Base-by-base conservation (phyloP, 2,329 filamentous ascomycete species). In the Penicillium italicum region DNA sequence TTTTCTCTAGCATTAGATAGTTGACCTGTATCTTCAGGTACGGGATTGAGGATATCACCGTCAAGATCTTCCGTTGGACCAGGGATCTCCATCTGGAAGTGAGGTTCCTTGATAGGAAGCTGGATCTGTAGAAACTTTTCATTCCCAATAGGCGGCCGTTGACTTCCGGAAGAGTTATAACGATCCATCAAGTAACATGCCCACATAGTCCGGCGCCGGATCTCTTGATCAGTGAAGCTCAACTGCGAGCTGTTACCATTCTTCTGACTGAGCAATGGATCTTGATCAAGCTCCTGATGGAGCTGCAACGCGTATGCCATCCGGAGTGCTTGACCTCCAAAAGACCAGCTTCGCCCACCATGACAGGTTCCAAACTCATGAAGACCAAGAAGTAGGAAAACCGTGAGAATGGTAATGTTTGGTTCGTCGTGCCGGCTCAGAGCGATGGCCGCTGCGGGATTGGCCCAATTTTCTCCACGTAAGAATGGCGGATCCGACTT, bases 321-420 rank as follows among this genome's bases (percentile, higher is more conserved):
- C 37, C 94, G 84, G 67, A 96, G 91, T 14, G 93, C 94, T 79
- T 96, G 92, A 1, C 94, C 94, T 18, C 92, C 92, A 60, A 97
- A 84, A 57, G 95, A 90, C 94, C 94, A 99, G 71, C 92, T 97
- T 62, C 93, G 84, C 14, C 92, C 93, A 55, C 94, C 94, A 71
- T 97, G 93, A 69, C 94, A 97, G 12, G 93, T 97, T 53, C 94
- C 94, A 66, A 97, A 97, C 68, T 97, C 93, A 70, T 99, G 93
- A 36, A 99, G 79, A 3, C 91, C 92, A 16, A 97, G 81, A 18
- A 97, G 84, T 9, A 97, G 74, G 58, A 96, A 87, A 44, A 93
- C 94, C 5, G 92, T 97, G 43, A 99, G 76, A 40, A 97, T 96
- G 2, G 93, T 97, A 60, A 97, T 94, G 70, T 96, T 97, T 1